A percentile compares a stretch with the other conserved stretches of the same genome.
phyloP scores from a whole-genome alignment of 345 rosid genomes.

The Arabidopsis arenosa region DNA sequence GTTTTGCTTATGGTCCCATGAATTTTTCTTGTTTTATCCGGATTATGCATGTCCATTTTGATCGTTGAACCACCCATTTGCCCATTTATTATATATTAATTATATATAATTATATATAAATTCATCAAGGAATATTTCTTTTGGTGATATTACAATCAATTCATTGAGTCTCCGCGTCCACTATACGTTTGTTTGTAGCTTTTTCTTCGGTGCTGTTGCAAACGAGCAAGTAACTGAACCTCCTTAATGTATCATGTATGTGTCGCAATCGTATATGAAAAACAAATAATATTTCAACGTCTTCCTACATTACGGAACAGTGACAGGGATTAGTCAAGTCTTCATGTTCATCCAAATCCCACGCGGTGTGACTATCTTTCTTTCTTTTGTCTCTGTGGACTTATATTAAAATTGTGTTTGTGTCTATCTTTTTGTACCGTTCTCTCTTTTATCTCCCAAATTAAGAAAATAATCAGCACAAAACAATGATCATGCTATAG shows the following conservation, averaged over 20 bases:
- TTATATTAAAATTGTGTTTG: background rate
- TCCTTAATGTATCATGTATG: background rate
- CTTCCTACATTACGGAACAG: conserved; percentile 30
- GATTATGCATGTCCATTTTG: background rate
- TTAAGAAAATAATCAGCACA: background rate
- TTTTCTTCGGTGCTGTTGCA: background rate
- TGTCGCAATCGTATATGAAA: background rate
- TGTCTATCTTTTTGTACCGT: background rate
- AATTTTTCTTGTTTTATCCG: background rate
- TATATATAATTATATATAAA: no score
- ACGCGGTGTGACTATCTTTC: conserved; percentile 1
- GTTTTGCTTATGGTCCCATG: no score
- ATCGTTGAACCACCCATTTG: no score
- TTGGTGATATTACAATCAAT: background rate
- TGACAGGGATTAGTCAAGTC: conserved; percentile 24
- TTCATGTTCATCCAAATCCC: conserved; percentile 23
- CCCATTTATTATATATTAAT: no score
- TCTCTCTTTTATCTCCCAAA: background rate
- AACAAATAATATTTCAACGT: conserved; percentile 9
- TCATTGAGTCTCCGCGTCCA: background rate
- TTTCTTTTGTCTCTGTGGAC: background rate
- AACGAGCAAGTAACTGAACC: background rate
- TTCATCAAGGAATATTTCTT: background rate
- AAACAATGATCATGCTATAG: background rate
- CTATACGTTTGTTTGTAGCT: background rate